Conservation (phyloP, 169 alveolate species). For the Plasmodium vivax region DNA sequence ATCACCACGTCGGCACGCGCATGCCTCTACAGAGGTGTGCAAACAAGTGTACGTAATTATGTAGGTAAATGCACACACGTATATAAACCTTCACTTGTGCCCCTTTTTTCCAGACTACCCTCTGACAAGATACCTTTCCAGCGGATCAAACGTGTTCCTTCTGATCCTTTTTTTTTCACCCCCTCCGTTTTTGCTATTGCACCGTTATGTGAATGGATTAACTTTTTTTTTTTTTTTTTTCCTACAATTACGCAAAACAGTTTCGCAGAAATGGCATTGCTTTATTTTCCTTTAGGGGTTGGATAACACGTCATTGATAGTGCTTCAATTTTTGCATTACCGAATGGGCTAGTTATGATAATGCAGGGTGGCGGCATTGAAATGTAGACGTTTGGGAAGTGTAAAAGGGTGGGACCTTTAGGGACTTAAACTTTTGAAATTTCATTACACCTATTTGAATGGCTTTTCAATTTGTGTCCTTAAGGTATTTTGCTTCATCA, state of each 20-base stretch:
- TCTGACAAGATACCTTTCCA: not conserved
- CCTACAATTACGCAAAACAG: not conserved
- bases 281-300: not conserved
- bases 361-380: not conserved
- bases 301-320: not conserved
- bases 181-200: not conserved
- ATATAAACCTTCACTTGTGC: not conserved
- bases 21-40: not conserved
- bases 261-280: not conserved
- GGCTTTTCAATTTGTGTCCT: not conserved
- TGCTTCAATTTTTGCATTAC: not conserved
- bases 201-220: not conserved
- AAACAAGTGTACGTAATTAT: not conserved
- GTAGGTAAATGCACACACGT: not conserved
- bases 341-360: not conserved
- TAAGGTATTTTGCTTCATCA: not conserved
- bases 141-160: not conserved
- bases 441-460: not conserved
- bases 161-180: conserved; percentile 11
- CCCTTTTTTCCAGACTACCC: not conserved
- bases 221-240: not conserved
- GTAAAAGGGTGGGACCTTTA: not conserved
- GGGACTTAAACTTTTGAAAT: not conserved
- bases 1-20: not conserved
- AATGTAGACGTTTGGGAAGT: not conserved